Base-by-base conservation (phyloP, 805 yeast species). In the Lachancea mirantina region DNA sequence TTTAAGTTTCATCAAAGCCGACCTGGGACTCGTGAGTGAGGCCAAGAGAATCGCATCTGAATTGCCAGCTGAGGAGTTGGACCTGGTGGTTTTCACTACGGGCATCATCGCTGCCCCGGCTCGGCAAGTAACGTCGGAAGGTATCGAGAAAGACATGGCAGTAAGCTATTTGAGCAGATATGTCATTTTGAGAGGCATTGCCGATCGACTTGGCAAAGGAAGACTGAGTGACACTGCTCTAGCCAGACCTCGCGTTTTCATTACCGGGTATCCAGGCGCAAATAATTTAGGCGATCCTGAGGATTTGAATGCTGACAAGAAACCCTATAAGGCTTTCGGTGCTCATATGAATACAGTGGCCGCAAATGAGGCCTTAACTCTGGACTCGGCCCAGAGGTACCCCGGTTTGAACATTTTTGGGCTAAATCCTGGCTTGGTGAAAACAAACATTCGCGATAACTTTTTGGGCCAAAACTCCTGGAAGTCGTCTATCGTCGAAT, bases 311-410 rank as follows among this genome's bases (percentile, higher is more conserved):
- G 50, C 53, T 9, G 64, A 59, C 9, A 36, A 36, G 20, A 14
- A 10, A 9, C 35, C 44, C 11, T 64, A 64, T 42, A 44, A 47
- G 7, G 46, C 47, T 8, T 23, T 39, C 20, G 34, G 30, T 6
- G 55, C 65, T 3, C 69, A 64, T 36, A 52, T 55, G 60, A 62
- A 48, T 30, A 64, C 68, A 0, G 67, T 64, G n/a, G 68, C 68
- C 2, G 66, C 65, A 1, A 64, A 64, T 35, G 69, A 64, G 38
- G 49, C 62, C 1, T 36, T 64, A 15, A 65, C 63, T 2, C 23
- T 42, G 6, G 46, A 49, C 29, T 39, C 36, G 3, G 39, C 36
- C 10, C 29, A 41, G n/a, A 38, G 39, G 16, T 51, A 46, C 30
- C 44, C 52, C 1, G 36, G 46, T 11, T 36, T 47, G n/a, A 36